phyloP scores from a whole-genome alignment of 192 early-diverging fungal species.

The Obelidium mucronatum region DNA sequence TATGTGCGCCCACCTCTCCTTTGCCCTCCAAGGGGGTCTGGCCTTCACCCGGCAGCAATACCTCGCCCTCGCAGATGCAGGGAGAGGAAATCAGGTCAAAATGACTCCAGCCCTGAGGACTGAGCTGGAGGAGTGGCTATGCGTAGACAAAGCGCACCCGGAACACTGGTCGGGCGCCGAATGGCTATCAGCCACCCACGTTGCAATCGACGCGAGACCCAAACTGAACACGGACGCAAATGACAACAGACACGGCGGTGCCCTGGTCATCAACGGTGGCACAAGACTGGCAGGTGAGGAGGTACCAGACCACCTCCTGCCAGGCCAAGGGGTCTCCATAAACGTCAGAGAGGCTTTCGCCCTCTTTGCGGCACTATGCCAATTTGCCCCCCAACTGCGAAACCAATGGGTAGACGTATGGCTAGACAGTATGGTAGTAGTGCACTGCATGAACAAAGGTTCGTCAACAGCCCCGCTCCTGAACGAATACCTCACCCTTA shows the following conservation, averaged over 20 bases:
- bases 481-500: background rate
- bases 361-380: background rate
- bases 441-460: background rate
- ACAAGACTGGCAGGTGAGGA: background rate
- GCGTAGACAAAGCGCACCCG: background rate
- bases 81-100: background rate
- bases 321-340: background rate
- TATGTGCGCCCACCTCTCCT: background rate
- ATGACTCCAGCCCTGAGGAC: background rate
- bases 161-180: background rate
- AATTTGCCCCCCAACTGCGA: background rate
- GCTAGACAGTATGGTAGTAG: background rate
- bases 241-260: background rate
- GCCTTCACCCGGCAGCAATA: background rate
- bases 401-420: background rate
- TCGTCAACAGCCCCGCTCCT: background rate
- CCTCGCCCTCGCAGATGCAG: background rate
- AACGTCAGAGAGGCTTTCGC: background rate
- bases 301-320: background rate
- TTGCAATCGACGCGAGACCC: background rate
- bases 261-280: background rate
- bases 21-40: conserved; percentile 1
- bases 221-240: background rate
- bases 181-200: background rate
- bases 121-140: background rate